Conservation (phyloP, 345 rosid species). For the Mercurialis annua region DNA sequence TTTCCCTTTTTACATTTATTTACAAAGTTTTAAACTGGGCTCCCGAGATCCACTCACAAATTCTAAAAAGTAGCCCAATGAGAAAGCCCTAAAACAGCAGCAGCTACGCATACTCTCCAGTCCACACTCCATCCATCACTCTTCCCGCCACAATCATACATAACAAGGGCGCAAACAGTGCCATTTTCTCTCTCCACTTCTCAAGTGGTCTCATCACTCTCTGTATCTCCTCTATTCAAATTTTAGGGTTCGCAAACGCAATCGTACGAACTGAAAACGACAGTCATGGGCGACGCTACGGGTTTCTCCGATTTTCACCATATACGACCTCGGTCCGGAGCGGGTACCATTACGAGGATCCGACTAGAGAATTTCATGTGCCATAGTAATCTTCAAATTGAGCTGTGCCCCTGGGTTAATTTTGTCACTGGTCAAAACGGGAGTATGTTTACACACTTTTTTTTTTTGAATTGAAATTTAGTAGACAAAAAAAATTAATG, state of each 20-base stretch:
- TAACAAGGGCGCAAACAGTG: neutral
- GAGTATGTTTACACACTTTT: slow-evolving; percentile 39
- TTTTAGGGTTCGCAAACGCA: neutral
- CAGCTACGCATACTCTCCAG: too few species aligned
- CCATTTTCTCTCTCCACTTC: too few species aligned
- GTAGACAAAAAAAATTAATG: neutral
- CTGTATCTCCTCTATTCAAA: neutral
- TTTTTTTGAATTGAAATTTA: neutral
- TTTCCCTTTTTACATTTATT: too few species aligned
- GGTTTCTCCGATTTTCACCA: slow-evolving; percentile 21
- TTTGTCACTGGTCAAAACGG: slow-evolving; percentile 97
- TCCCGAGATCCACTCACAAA: too few species aligned
- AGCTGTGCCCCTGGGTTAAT: slow-evolving; percentile 83
- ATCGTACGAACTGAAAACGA: neutral
- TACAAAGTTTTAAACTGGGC: too few species aligned
- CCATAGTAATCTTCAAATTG: slow-evolving; percentile 73
- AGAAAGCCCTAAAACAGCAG: too few species aligned
- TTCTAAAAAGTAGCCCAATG: too few species aligned
- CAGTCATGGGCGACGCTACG: slow-evolving; percentile 48
- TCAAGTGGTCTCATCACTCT: neutral
- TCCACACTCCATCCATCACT: neutral
- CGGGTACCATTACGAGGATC: slow-evolving; percentile 66
- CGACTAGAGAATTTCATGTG: slow-evolving; percentile 92
- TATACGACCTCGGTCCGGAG: slow-evolving; percentile 42
- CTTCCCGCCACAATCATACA: neutral